Evolutionary conservation across 371 early-diverging fungal species (phyloP), one percentile per base, ranked within the genome.

Genomic region (Mucor lusitanicus): DNA sequence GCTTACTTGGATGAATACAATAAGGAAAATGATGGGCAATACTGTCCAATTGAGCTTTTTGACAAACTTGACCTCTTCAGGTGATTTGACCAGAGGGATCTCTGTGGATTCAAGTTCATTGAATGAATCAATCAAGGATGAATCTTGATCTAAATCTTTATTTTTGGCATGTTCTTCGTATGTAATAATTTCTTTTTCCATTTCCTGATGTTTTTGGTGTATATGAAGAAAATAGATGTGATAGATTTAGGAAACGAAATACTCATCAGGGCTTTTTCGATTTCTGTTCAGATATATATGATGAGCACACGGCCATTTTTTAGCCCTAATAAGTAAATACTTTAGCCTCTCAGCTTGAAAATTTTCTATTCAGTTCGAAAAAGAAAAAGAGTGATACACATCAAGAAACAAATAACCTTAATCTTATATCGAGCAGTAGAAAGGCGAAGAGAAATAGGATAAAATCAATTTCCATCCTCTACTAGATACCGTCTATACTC

Each of bases 1-100:
- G 25, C 56, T 37, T 68, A 78, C 78, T 64, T 72, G 75, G 19
- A 75, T 69, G 30, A 76, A 71, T 8, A 76, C 63, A 40, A 76
- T 70, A 9, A 68, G 19, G 33, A 74, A 66, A 13, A 73, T 40
- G 4, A 74, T 37, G 5, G 79, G 79, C 11, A 74, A 54, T 3
- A 76, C 55, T 3, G 25, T 70, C 55, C 59, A 62, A 54, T 79
- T 74, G n/a, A 79, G 44, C 40, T 72, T 79, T 46, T 71, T 62
- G 13, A 76, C 35, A 19, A 74, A 62, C 9, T 37, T 54, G 35
- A 68, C 72, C 40, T 79, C 79, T 68, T 72, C 76, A 44, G 46
- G 59, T n/a, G 77, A 63, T 27, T 39, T 61, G 13, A 27, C 6
- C 23, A 25, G 6, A 53, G 53, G 27, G 1, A 50, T 25, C 12